Evolutionary conservation across 2,329 filamentous ascomycete genomes (phyloP), one percentile per base, ranked within the genome.

Genomic region (Scytalidium lignicola): DNA sequence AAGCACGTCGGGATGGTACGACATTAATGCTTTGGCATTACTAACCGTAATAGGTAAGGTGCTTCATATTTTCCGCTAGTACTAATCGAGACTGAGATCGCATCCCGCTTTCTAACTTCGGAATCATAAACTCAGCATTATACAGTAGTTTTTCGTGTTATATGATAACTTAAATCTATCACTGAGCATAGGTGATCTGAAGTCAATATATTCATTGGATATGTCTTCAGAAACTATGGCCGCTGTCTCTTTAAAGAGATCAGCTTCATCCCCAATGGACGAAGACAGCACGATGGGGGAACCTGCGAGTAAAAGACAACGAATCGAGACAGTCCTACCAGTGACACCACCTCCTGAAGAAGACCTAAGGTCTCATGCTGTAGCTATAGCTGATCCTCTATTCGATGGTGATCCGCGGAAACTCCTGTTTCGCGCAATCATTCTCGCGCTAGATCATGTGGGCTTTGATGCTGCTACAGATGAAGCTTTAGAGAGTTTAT

Each of bases 401-500:
- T 64, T 61, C 32, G 55, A 65, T 43, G 62, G 64, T 29, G 56
- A 62, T 26, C 59, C 61, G 21, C 49, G 53, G 26, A 42, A 50
- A 18, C 59, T 66, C 1, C 66, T 85, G 21, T 72, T 74, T 42
- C 74, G 80, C 45, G 76, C 79, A 10, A 76, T 85, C 49, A 75
- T 73, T 0, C 62, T 83, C 49, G 73, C 74, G 2, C 63, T 85
- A 22, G 66, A 76, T 40, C 75, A 82, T 52, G 75, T 83, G 32
- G 82, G 82, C 22, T 85, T 84, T 56, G 70, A 75, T 23, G 68
- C 70, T 21, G 74, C 80, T 13, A 74, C 70, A 1, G 70, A 72
- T 7, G 76, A 81, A 47, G 80, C 81, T 1, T 63, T 85, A 56
- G 80, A 84, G 61, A 75, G 75, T 55, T 78, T 85, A 41, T 73